Base-by-base conservation (phyloP, 2,329 filamentous ascomycete species). In the Apiospora arundinis region DNA sequence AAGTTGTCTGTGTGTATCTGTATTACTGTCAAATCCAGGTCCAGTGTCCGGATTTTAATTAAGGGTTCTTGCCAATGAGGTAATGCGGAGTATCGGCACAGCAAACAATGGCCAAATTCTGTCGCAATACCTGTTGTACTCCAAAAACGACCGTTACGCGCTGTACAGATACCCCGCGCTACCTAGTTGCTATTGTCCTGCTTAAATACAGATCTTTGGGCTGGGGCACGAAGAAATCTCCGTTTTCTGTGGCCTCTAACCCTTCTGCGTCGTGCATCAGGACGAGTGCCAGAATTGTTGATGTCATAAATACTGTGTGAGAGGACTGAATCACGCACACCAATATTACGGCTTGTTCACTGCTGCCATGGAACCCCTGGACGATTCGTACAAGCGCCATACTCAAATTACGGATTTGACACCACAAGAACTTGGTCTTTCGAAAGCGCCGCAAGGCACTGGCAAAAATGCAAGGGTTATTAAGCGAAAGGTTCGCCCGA, bases 351-450 rank as follows among this genome's bases (percentile, higher is more conserved):
- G 46, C 46, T 49, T 49, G n/a, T 49, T 49, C n/a, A 49, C n/a
- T 49, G n/a, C 46, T 49, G n/a, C n/a, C n/a, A 49, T 49, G n/a
- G n/a, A 49, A 49, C 46, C 46, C 46, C n/a, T 49, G 7, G n/a
- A 23, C 18, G 46, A 49, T 23, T 49, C 46, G n/a, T 49, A 11
- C 18, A 66, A 66, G 32, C 60, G 60, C 60, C 60, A 42, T 42
- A 66, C 60, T 42, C 32, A 66, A 66, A 66, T 66, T 42, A 42
- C 32, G 32, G 42, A 40, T 42, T 42, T 66, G 21, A 66, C 32
- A n/a, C 60, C 8, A 40, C 21, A 66, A 66, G 60, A 42, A 66
- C 32, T 66, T 66, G 32, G 60, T 49, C 60, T 66, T 66, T 42
- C 60, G 32, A 66, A 66, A 42, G 18, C 21, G 23, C 32, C 21